Percentiles rank a stretch among this genome's conserved stretches.
These are phyloP conservation scores for Atkinsonella texensis DNA, from an alignment of 2,329 filamentous ascomycete species.

Conservation along the genomic window DNA sequence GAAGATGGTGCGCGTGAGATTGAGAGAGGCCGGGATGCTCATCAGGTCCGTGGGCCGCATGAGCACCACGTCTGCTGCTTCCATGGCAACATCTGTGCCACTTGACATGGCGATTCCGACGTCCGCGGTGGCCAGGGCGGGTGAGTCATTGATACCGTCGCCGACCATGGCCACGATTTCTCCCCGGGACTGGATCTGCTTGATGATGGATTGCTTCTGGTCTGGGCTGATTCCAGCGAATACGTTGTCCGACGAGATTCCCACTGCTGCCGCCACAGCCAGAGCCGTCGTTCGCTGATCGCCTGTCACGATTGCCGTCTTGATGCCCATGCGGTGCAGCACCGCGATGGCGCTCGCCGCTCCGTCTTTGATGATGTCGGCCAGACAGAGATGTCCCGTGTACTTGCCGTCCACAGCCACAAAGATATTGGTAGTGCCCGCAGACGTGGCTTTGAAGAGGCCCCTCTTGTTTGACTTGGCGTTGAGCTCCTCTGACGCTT, in stretches of 20 bases:
- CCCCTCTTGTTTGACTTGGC: conserved; percentile 23
- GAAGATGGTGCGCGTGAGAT: conserved; percentile 78
- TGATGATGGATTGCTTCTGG: conserved; percentile 80
- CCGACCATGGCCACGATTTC: conserved; percentile 91
- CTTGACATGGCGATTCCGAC: conserved; percentile 87
- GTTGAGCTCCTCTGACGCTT: conserved; percentile 50
- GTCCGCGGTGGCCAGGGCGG: conserved; percentile 82
- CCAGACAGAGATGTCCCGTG: conserved; percentile 69
- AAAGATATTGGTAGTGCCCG: conserved; percentile 80
- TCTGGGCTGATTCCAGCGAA: conserved; percentile 81
- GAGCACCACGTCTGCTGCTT: conserved; percentile 89
- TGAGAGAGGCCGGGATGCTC: conserved; percentile 77
- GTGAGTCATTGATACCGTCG: conserved; percentile 97
- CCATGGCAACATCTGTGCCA: conserved; percentile 94
- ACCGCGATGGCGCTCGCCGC: conserved; percentile 72
- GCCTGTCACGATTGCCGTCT: conserved; percentile 84
- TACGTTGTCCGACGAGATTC: conserved; percentile 64
- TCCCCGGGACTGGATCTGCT: conserved; percentile 59
- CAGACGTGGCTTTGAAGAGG: conserved; percentile 20
- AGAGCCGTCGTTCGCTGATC: conserved; percentile 78
- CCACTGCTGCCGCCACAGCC: conserved; percentile 70
- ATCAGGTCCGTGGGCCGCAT: conserved; percentile 89
- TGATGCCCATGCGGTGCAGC: conserved; percentile 72
- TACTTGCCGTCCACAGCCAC: conserved; percentile 76
- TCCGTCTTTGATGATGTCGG: conserved; percentile 83